Percentiles rank a stretch among this genome's conserved stretches.
phyloP scores from a whole-genome alignment of 2,329 filamentous ascomycete genomes.

The Paecilomyces niveus region DNA sequence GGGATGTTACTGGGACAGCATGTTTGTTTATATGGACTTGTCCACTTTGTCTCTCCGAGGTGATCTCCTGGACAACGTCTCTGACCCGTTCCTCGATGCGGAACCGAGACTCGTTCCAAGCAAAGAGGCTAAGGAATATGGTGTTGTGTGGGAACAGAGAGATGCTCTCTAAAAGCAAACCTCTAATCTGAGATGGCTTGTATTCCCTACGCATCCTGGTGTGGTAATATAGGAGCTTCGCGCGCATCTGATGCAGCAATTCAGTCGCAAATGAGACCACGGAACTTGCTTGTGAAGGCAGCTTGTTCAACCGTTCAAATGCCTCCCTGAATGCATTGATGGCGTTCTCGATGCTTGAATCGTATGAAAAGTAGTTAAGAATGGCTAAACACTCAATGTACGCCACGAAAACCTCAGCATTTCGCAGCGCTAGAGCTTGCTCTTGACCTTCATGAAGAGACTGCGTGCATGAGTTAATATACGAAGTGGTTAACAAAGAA shows the following conservation, averaged over 20 bases:
- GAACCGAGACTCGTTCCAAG: constrained; percentile 66
- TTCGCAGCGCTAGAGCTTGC: constrained; percentile 47
- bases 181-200: constrained; percentile 59
- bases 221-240: constrained; percentile 61
- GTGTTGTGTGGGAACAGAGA: constrained; percentile 66
- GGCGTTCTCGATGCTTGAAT: constrained; percentile 24
- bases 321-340: constrained; percentile 37
- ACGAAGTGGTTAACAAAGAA: not conserved
- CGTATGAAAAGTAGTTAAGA: constrained; percentile 56
- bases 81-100: constrained; percentile 71
- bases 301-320: constrained; percentile 35
- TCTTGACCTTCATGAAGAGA: constrained; percentile 49
- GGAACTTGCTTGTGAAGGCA: constrained; percentile 30
- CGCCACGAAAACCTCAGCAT: constrained; percentile 44
- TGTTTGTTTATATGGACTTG: constrained; percentile 7
- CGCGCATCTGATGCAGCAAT: constrained; percentile 60
- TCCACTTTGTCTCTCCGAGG: not conserved
- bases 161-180: constrained; percentile 55
- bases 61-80: constrained; percentile 48
- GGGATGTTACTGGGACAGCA: constrained; percentile 37
- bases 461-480: constrained; percentile 34
- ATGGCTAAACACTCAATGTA: constrained; percentile 59
- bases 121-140: constrained; percentile 63
- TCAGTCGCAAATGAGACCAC: constrained; percentile 43
- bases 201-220: constrained; percentile 56